These are phyloP conservation scores for Coniochaeta sp. DNA, from an alignment of 2,329 filamentous ascomycete species.

Conservation along the genomic window DNA sequence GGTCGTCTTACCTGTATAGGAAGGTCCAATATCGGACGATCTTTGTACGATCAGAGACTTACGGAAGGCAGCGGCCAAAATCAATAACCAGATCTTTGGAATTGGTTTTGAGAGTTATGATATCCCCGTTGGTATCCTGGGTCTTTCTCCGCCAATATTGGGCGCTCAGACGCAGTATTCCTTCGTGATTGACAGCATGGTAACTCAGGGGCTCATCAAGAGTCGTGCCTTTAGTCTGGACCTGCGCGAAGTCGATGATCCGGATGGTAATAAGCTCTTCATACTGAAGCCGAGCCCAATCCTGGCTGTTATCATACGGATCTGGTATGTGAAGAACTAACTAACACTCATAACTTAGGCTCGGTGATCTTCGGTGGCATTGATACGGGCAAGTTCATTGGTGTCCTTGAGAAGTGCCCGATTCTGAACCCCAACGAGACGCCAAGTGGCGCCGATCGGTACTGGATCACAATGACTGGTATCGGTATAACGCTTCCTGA, in stretches of 20 bases:
- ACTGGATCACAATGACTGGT: slow-evolving; percentile 23
- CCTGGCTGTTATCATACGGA: too few species aligned
- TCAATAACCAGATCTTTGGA: too few species aligned
- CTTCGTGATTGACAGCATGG: slow-evolving; percentile 43
- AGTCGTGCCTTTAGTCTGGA: slow-evolving; percentile 45
- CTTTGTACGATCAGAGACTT: too few species aligned
- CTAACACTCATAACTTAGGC: slow-evolving; percentile 11
- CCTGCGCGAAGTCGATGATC: slow-evolving; percentile 33
- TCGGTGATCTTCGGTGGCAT: slow-evolving; percentile 46
- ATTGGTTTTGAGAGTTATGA: slow-evolving; percentile 23
- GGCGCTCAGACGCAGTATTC: slow-evolving; percentile 32
- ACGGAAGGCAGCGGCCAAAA: too few species aligned
- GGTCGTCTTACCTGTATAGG: too few species aligned
- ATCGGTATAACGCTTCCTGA: slow-evolving; percentile 15
- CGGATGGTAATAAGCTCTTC: slow-evolving; percentile 19
- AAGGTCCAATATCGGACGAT: too few species aligned
- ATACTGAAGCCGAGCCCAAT: too few species aligned
- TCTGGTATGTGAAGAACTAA: background rate
- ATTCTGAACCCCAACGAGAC: slow-evolving; percentile 25
- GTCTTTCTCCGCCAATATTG: slow-evolving; percentile 38
- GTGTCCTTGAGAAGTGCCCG: slow-evolving; percentile 32
- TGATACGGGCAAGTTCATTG: slow-evolving; percentile 43
- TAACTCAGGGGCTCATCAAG: slow-evolving; percentile 36
- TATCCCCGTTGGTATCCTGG: slow-evolving; percentile 44
- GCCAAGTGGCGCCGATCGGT: slow-evolving; percentile 19